Conservation (phyloP, 305 asterid genomes). For the Lippia alba region DNA sequence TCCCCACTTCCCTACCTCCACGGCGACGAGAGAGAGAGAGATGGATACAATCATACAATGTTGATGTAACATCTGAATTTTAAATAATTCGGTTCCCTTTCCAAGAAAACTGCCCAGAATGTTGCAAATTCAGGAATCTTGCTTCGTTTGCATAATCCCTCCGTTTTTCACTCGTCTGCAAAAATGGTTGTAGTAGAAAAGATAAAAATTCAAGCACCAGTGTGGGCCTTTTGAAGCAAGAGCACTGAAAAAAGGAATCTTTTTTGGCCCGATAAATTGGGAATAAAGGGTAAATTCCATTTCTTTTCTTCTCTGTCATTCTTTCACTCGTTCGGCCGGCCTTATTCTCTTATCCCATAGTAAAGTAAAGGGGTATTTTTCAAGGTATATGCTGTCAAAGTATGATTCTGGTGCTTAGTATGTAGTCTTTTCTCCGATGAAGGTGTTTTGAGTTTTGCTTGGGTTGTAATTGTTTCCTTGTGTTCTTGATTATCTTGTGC, state of each 20-base stretch:
- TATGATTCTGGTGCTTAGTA: neutral
- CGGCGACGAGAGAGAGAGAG: too few relatives aligned
- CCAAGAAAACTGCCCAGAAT: too few relatives aligned
- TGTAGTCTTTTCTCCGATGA: neutral
- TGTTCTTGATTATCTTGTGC: neutral
- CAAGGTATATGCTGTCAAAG: neutral
- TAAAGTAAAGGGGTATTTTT: neutral
- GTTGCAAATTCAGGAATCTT: too few relatives aligned
- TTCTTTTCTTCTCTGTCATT: neutral
- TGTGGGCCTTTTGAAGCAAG: neutral
- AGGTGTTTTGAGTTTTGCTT: slow-evolving; percentile 21
- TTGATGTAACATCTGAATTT: too few relatives aligned
- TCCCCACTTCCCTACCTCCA: neutral
- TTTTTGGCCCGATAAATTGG: neutral
- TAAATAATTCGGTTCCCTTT: too few relatives aligned
- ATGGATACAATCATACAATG: too few relatives aligned
- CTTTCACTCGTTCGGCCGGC: neutral
- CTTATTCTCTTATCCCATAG: neutral
- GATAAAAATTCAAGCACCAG: neutral
- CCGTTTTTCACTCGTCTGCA: neutral
- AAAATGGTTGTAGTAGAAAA: neutral
- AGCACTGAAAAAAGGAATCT: neutral
- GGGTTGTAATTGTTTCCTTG: slow-evolving; percentile 31
- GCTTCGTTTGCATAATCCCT: too few relatives aligned
- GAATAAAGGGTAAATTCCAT: neutral